phyloP scores from a whole-genome alignment of 78 protist genomes.

The Paratrimastix pyriformis region DNA sequence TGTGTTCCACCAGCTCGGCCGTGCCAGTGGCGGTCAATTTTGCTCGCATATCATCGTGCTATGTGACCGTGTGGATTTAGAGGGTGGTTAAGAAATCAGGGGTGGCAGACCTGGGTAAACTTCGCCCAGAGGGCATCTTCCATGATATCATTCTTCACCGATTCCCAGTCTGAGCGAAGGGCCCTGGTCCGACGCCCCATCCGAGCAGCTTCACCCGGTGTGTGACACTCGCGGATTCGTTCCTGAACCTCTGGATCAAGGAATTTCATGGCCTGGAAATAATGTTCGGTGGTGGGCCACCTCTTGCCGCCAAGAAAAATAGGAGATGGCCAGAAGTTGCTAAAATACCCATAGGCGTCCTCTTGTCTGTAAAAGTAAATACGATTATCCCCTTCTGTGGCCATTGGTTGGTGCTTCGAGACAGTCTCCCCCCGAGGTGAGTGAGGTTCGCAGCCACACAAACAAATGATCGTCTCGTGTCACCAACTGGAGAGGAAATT shows the following conservation, averaged over 20 bases:
- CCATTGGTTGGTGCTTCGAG: too few species aligned
- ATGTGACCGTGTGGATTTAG: too few species aligned
- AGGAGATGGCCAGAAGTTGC: neutral
- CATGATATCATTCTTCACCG: slow-evolving; percentile 11
- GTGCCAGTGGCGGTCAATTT: too few species aligned
- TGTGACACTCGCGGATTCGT: neutral
- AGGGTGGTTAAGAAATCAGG: too few species aligned
- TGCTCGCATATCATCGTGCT: too few species aligned
- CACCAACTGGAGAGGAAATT: too few species aligned
- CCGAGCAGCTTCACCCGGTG: neutral
- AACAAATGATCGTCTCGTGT: too few species aligned
- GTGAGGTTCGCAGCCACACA: too few species aligned
- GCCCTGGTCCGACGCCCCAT: too few species aligned
- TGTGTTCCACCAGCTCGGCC: too few species aligned
- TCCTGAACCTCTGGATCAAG: neutral
- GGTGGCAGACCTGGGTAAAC: slow-evolving; percentile 16
- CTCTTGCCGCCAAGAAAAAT: neutral
- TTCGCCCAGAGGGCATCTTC: neutral
- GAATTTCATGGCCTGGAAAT: neutral
- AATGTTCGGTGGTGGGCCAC: neutral
- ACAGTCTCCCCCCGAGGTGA: too few species aligned
- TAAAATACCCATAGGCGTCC: neutral
- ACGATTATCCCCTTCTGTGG: neutral
- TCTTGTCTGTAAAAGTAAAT: neutral
- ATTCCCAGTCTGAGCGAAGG: slow-evolving; percentile 6